Evolutionary conservation across 345 rosid genomes (phyloP).

Genomic region (Camelina sativa): DNA sequence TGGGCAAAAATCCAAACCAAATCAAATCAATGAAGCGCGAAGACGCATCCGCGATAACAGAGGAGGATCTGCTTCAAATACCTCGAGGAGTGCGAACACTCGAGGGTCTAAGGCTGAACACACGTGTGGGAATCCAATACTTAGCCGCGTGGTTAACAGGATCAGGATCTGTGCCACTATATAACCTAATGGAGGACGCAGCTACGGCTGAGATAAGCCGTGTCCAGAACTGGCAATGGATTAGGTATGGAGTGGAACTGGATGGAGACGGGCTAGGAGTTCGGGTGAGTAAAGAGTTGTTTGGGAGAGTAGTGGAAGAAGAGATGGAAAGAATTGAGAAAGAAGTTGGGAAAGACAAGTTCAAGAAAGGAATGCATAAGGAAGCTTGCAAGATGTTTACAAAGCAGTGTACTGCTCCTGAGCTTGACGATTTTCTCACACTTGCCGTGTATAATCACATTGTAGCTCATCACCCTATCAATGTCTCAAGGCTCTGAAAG

Average conservation of each 20-base stretch:
- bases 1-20: slow-evolving; percentile 72
- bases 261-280: slow-evolving; percentile 83
- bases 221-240: slow-evolving; percentile 97
- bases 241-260: slow-evolving; percentile 74
- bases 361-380: slow-evolving; percentile 69
- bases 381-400: slow-evolving; percentile 80
- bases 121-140: slow-evolving; percentile 91
- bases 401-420: slow-evolving; percentile 64
- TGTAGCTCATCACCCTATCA: slow-evolving; percentile 63
- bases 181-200: slow-evolving; percentile 96
- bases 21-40: slow-evolving; percentile 65
- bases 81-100: slow-evolving; percentile 82
- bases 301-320: slow-evolving; percentile 84
- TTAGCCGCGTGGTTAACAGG: slow-evolving; percentile 91
- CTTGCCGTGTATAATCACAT: slow-evolving; percentile 72
- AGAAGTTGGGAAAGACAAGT: slow-evolving; percentile 86
- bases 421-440: slow-evolving; percentile 85
- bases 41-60: slow-evolving; percentile 66
- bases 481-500: slow-evolving; percentile 58
- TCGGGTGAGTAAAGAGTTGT: slow-evolving; percentile 63
- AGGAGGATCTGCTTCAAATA: slow-evolving; percentile 82
- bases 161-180: slow-evolving; percentile 87
- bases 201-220: slow-evolving; percentile 97
- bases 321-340: slow-evolving; percentile 84
- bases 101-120: slow-evolving; percentile 86